phyloP scores from a whole-genome alignment of 768 basidiomycete species.

The Calocera cornea region DNA sequence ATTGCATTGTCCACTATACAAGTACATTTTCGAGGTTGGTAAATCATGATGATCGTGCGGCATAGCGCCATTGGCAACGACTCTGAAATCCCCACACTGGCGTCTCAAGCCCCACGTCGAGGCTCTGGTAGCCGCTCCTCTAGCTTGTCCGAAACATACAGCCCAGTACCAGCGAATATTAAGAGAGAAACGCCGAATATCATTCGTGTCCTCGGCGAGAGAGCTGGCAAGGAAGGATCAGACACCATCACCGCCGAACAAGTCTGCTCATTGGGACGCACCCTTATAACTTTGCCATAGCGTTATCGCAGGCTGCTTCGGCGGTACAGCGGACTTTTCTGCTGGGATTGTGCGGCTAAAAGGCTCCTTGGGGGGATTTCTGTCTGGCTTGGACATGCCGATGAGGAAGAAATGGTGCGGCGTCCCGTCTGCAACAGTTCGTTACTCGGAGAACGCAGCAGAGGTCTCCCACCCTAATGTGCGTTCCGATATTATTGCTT shows the following conservation, averaged over 20 bases:
- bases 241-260: not conserved
- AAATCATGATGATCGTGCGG: no score
- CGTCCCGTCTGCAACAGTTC: no score
- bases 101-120: not conserved
- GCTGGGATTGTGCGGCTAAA: not conserved
- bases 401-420: no score
- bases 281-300: not conserved
- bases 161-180: not conserved
- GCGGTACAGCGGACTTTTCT: not conserved
- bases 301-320: not conserved
- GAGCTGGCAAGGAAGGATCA: not conserved
- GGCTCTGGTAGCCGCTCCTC: not conserved
- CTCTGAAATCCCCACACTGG: no score
- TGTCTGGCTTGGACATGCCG: not conserved
- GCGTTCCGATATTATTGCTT: no score
- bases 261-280: not conserved
- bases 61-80: no score
- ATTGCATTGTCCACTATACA: no score
- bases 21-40: not conserved
- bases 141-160: not conserved
- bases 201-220: not conserved
- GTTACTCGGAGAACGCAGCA: no score
- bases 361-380: not conserved
- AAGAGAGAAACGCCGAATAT: not conserved
- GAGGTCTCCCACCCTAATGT: no score